Evolutionary conservation across 106 monocot genomes (phyloP).

Genomic region (Platanthera guangdongensis): DNA sequence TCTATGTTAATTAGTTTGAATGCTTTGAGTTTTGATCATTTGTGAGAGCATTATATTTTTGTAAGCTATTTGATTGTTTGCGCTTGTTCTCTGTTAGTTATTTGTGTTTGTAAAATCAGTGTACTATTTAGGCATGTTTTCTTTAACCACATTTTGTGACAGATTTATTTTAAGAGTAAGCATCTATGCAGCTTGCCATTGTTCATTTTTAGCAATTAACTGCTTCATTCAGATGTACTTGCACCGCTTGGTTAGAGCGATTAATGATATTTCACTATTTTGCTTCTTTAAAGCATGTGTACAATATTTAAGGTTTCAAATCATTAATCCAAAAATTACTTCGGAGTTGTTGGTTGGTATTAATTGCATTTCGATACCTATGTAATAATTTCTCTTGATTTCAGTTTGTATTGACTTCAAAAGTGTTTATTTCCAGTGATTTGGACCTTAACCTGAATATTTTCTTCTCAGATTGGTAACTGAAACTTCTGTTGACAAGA

Average conservation of each 20-base stretch:
- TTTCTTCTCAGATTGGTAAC: neutral
- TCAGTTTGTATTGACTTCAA: neutral
- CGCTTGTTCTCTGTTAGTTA: neutral
- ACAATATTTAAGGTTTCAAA: neutral
- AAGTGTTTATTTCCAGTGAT: neutral
- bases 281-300: neutral
- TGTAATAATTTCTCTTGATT: neutral
- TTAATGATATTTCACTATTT: neutral
- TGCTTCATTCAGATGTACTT: neutral
- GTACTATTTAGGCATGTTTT: neutral
- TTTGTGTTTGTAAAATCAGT: neutral
- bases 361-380: neutral
- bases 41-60: neutral
- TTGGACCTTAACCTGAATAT: neutral
- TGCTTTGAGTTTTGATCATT: neutral
- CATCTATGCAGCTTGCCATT: neutral
- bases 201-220: neutral
- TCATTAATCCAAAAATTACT: too few relatives aligned
- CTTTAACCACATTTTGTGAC: neutral
- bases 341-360: neutral
- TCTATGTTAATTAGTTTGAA: neutral
- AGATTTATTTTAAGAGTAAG: neutral
- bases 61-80: neutral
- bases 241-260: neutral
- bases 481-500: neutral